phyloP scores from a whole-genome alignment of 805 yeast genomes.

The Saturnispora hagleri region DNA sequence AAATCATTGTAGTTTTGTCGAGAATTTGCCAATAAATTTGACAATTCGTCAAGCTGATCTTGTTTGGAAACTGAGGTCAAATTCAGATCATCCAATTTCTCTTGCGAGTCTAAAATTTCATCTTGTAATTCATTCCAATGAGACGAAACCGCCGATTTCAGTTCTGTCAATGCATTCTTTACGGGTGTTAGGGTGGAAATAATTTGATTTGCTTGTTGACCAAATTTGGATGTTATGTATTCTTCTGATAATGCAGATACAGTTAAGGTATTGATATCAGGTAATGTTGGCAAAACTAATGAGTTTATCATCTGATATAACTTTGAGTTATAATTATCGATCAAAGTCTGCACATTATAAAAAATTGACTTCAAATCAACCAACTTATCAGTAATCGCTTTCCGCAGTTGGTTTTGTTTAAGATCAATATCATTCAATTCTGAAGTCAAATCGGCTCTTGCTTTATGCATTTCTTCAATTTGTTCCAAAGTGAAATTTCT shows the following conservation, averaged over 20 bases:
- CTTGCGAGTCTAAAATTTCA: constrained; percentile 47
- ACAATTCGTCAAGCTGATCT: constrained; percentile 47
- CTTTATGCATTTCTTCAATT: constrained; percentile 53
- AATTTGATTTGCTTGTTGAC: constrained; percentile 35
- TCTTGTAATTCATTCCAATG: constrained; percentile 36
- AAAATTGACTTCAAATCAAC: constrained; percentile 39
- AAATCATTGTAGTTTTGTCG: constrained; percentile 14
- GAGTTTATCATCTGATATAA: constrained; percentile 39
- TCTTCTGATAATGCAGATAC: constrained; percentile 20
- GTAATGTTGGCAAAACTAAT: constrained; percentile 12
- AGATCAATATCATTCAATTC: constrained; percentile 37
- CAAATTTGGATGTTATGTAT: constrained; percentile 36
- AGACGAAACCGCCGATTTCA: constrained; percentile 27
- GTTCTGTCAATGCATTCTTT: constrained; percentile 26
- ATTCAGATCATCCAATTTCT: constrained; percentile 44
- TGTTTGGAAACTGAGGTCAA: constrained; percentile 49
- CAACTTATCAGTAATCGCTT: constrained; percentile 41
- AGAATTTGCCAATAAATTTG: constrained; percentile 35
- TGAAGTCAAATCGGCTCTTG: constrained; percentile 49
- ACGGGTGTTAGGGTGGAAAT: constrained; percentile 25
- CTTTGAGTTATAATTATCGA: constrained; percentile 48
- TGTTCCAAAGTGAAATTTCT: constrained; percentile 55
- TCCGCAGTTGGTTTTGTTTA: constrained; percentile 36
- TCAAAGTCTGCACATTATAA: constrained; percentile 41
- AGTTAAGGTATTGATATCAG: constrained; percentile 17